Evolutionary conservation across 1,284 basidiomycete species (phyloP), one percentile per base, ranked within the genome.

Genomic region (Apiotrichum gracile): DNA sequence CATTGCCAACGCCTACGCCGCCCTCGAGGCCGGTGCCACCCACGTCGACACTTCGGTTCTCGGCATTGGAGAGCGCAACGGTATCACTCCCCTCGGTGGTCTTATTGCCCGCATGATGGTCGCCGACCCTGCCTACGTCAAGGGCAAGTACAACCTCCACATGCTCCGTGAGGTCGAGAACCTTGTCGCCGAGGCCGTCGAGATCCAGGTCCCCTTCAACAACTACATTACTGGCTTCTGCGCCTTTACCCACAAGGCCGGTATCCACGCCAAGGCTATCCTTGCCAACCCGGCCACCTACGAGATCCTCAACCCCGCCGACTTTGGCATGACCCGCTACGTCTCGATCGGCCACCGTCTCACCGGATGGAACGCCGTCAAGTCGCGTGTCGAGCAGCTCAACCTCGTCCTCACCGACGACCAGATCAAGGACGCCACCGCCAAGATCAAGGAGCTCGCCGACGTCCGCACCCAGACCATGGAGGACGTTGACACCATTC

Each of bases 181-280:
- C 80, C 81, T 97, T 68, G 94, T 99, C 61, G 96, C 96, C 54
- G 93, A 97, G 77, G 93, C 94, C 47, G 96, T 99, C 58, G 91
- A 97, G 76, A 91, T 98, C 73, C 91, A 92, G 67, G 85, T 99
- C 42, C 94, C 96, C 37, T 99, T 98, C 66, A 76, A 75, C 73
- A 78, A 77, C 77, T 80, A 80, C 70, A 81, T 82, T 66, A 82
- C 81, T 52, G 96, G 96, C 27, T 98, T 97, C 79, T 98, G 96
- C 73, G 96, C 96, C 19, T 99, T 99, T 80, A 99, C 96, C 25
- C 96, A 98, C 86, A 98, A 99, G 85, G 96, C 96, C 29, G 96
- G 96, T 76, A 99, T 99, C 65, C 96, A 99, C 77, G 96, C 96
- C 79, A 99, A 99, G 83, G 96, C 96, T 39, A 99, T 99, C 76